Percentiles rank a stretch among this genome's conserved stretches.
phyloP scores from a whole-genome alignment of 495 filamentous ascomycete species.

The Chaetomidium leptoderma region DNA sequence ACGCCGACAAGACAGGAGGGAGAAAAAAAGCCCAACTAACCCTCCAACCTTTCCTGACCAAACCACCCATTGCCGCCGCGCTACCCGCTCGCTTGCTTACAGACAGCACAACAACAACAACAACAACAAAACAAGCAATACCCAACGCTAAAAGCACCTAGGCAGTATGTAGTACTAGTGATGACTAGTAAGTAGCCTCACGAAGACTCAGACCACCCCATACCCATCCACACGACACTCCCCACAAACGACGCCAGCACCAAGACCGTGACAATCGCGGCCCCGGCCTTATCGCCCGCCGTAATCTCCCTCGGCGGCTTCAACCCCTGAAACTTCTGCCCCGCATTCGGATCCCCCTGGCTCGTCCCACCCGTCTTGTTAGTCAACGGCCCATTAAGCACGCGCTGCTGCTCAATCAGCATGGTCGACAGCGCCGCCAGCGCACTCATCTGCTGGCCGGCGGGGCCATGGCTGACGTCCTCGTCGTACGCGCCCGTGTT shows the following conservation, averaged over 20 bases:
- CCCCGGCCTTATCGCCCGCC: conserved; percentile 54
- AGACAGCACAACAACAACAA: too few relatives aligned
- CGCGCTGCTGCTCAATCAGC: conserved; percentile 31
- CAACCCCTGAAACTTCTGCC: conserved; percentile 29
- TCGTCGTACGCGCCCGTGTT: conserved; percentile 48
- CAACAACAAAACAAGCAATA: not conserved
- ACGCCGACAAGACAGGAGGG: too few relatives aligned
- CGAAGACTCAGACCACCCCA: conserved; percentile 17
- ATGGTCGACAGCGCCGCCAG: conserved; percentile 58
- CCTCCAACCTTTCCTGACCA: too few relatives aligned
- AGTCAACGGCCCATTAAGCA: conserved; percentile 52
- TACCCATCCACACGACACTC: conserved; percentile 33
- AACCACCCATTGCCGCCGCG: too few relatives aligned
- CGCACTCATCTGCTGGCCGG: conserved; percentile 67
- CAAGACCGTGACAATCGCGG: conserved; percentile 53
- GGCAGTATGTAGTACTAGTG: too few relatives aligned
- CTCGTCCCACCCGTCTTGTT: conserved; percentile 67
- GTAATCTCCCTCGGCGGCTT: conserved; percentile 31
- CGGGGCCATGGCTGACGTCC: conserved; percentile 39
- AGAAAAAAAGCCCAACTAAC: too few relatives aligned
- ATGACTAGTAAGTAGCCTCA: not conserved
- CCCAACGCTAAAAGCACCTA: not conserved
- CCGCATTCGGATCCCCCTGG: conserved; percentile 63
- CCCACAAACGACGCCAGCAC: conserved; percentile 29
- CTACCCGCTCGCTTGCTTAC: too few relatives aligned